Conservation (phyloP, 23 red algal species). For the Gracilaria caudata region DNA sequence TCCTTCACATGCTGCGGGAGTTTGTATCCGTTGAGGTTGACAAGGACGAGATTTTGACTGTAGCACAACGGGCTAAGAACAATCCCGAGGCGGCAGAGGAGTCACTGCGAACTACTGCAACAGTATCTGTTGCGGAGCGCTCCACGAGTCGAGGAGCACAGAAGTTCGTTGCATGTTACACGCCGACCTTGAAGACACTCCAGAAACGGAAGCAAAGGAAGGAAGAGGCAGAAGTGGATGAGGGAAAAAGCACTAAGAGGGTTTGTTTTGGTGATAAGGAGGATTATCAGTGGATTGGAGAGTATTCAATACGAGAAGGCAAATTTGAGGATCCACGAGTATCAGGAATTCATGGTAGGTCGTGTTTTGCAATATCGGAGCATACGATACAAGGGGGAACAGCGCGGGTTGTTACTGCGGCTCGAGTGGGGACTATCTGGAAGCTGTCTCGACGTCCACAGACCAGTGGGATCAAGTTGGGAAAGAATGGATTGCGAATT, state of each 20-base stretch:
- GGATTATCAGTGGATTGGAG: slow-evolving; percentile 50
- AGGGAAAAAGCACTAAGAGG: not conserved
- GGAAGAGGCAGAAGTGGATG: slow-evolving; percentile 37
- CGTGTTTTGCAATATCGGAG: slow-evolving; percentile 53
- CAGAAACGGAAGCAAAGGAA: slow-evolving; percentile 34
- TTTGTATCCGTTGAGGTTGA: slow-evolving; percentile 55
- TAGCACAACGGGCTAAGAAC: not conserved
- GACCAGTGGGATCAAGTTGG: slow-evolving; percentile 21
- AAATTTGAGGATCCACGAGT: slow-evolving; percentile 31
- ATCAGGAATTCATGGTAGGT: slow-evolving; percentile 13
- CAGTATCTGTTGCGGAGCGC: slow-evolving; percentile 38
- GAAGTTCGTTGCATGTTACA: slow-evolving; percentile 61
- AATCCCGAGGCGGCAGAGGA: slow-evolving; percentile 39
- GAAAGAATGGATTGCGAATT: slow-evolving; percentile 44
- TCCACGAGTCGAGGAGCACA: not conserved
- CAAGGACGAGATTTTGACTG: slow-evolving; percentile 40
- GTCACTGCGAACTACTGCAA: slow-evolving; percentile 36
- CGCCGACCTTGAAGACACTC: slow-evolving; percentile 16
- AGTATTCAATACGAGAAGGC: slow-evolving; percentile 59
- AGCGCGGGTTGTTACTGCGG: slow-evolving; percentile 10
- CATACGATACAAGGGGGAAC: slow-evolving; percentile 6
- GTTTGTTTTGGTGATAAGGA: slow-evolving; percentile 58
- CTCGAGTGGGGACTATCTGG: slow-evolving; percentile 45
- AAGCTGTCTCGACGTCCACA: slow-evolving; percentile 40
- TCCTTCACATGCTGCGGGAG: slow-evolving; percentile 13